Evolutionary conservation across 139 green algal species (phyloP), one percentile per base, ranked within the genome.

Genomic region (Micractinium sp.): DNA sequence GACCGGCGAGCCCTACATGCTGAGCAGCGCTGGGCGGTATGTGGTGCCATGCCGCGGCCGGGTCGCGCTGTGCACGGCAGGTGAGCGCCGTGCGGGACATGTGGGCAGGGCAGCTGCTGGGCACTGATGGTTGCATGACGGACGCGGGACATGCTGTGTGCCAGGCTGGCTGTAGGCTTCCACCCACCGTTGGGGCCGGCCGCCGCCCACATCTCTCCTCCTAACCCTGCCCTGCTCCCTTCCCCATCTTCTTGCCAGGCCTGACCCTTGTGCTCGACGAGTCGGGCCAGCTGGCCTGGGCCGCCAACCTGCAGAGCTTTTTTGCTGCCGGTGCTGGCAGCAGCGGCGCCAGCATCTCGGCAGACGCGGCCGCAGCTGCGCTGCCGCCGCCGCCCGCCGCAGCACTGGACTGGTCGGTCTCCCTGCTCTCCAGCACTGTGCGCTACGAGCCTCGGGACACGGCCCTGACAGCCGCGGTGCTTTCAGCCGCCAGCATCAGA

Each of bases 41-140:
- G 66, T 87, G 66, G 33, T 87, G 39, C 83, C 83, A 1, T 87
- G 83, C 29, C 67, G 29, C 4, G 83, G 83, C 66, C 83, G 83
- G 22, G 12, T 81, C 38, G 60, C 60, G 39, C 27, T 87, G 25
- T n/a, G 66, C 38, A 63, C 27, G 16, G 29, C 66, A 36, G 36
- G n/a, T 53, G 38, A 15, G 82, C 47, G 73, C n/a, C 31, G 73
- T 36, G 23, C 31, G 27, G n/a, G 23, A 41, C 15, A 22, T 19
- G 73, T 38, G n/a, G 73, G 27, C 38, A 19, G 31, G 73, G 29
- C 73, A 79, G n/a, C 73, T 36, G 31, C 73, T n/a, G n/a, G n/a
- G n/a, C n/a, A n/a, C n/a, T 2, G 25, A 39, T 36, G 80, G 31
- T 71, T 41, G 79, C 41, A 38, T 39, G 73, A 2, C 14, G 12